Percentiles rank a stretch among this genome's conserved stretches.
phyloP scores from a whole-genome alignment of 345 rosid species.

The Linum usitatissimum region DNA sequence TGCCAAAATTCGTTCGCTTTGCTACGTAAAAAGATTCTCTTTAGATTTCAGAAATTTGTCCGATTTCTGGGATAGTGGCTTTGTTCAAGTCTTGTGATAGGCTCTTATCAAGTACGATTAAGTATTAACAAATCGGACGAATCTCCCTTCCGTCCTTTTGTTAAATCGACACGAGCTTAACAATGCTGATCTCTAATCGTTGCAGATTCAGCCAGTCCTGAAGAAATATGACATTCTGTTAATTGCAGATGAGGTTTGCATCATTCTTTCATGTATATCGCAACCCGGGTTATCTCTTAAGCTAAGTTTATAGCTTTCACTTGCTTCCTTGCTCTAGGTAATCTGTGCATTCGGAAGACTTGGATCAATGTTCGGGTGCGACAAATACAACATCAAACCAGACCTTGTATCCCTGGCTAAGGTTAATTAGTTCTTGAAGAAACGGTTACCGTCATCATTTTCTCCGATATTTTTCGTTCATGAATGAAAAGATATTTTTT shows the following conservation, averaged over 20 bases:
- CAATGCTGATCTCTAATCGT: conserved; percentile 2
- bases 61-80: not conserved
- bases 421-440: conserved; percentile 29
- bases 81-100: not conserved
- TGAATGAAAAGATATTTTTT: conserved; percentile 10
- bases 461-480: not conserved
- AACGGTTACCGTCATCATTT: not conserved
- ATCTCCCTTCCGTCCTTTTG: too few relatives aligned
- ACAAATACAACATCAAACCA: conserved; percentile 81
- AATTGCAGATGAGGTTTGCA: conserved; percentile 83
- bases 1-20: too few relatives aligned
- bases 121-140: not conserved
- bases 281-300: not conserved
- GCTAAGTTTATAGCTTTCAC: not conserved
- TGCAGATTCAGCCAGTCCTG: conserved; percentile 82
- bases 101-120: not conserved
- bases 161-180: not conserved
- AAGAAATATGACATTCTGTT: conserved; percentile 83
- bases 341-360: conserved; percentile 98
- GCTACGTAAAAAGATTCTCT: not conserved
- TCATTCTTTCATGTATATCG: not conserved
- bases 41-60: too few relatives aligned
- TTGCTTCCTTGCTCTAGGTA: conserved; percentile 38
- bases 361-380: conserved; percentile 90
- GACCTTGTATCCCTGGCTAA: conserved; percentile 83